phyloP scores from a whole-genome alignment of 2,329 filamentous ascomycete genomes.

The Pseudogymnoascus sp. region DNA sequence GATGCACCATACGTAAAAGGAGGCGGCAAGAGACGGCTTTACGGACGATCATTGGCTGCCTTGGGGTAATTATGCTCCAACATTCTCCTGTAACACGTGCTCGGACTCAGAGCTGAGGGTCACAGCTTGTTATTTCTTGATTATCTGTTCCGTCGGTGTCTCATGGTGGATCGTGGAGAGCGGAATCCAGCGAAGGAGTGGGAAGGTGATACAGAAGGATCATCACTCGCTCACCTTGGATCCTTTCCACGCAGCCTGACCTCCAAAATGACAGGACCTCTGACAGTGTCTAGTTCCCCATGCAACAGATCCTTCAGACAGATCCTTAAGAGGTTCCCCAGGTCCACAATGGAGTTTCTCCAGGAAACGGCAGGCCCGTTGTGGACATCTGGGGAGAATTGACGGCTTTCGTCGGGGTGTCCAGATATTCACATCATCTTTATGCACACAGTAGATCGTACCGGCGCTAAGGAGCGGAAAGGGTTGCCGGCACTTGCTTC shows the following conservation, averaged over 20 bases:
- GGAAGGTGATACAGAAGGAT: neutral
- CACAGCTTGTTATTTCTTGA: neutral
- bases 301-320: neutral
- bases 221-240: neutral
- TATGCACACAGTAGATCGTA: neutral
- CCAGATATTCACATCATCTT: neutral
- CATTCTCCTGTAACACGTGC: neutral
- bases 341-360: conserved; percentile 6
- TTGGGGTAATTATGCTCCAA: neutral
- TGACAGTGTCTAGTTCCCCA: neutral
- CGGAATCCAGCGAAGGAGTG: neutral
- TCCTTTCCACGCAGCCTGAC: neutral
- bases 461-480: neutral
- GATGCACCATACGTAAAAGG: neutral
- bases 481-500: neutral
- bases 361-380: conserved; percentile 2
- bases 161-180: neutral
- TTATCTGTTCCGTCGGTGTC: neutral
- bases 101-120: neutral
- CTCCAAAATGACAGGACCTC: neutral
- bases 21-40: neutral
- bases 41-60: neutral
- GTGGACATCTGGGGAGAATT: neutral
- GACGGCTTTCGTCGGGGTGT: neutral
- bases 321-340: neutral